Evolutionary conservation across 768 basidiomycete species (phyloP).

Genomic region (Suillus occidentalis): DNA sequence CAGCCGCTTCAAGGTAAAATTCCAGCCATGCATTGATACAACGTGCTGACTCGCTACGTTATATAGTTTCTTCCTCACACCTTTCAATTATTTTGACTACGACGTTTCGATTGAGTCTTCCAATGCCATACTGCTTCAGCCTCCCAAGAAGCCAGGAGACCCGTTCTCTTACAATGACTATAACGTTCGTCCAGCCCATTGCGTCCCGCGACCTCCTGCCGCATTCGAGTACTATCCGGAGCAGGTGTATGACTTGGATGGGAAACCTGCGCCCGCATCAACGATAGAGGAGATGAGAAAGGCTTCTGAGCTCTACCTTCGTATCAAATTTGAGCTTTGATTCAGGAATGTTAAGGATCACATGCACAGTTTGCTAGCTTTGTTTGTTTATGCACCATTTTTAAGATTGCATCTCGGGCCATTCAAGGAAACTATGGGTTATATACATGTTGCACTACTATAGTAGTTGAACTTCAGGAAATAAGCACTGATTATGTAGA

Average conservation of each 20-base stretch:
- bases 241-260: constrained; percentile 35
- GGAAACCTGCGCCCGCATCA: constrained; percentile 25
- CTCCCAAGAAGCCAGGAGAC: constrained; percentile 38
- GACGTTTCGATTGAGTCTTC: constrained; percentile 61
- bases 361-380: not conserved
- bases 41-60: not conserved
- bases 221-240: constrained; percentile 41
- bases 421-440: too few species aligned
- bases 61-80: constrained; percentile 54
- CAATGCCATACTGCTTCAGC: constrained; percentile 50
- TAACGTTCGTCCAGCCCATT: constrained; percentile 45
- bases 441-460: too few species aligned
- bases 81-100: constrained; percentile 65
- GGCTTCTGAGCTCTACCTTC: constrained; percentile 38
- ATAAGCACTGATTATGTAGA: too few species aligned
- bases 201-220: constrained; percentile 38
- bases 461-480: too few species aligned
- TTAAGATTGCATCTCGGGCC: too few species aligned
- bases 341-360: not conserved
- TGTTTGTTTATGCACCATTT: not conserved
- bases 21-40: not conserved
- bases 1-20: constrained; percentile 52
- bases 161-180: constrained; percentile 49
- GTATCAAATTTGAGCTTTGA: constrained; percentile 34
- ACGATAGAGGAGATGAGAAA: constrained; percentile 41